Evolutionary conservation across 2,329 filamentous ascomycete species (phyloP), one percentile per base, ranked within the genome.

Genomic region (Reticulascus tulasneorum): DNA sequence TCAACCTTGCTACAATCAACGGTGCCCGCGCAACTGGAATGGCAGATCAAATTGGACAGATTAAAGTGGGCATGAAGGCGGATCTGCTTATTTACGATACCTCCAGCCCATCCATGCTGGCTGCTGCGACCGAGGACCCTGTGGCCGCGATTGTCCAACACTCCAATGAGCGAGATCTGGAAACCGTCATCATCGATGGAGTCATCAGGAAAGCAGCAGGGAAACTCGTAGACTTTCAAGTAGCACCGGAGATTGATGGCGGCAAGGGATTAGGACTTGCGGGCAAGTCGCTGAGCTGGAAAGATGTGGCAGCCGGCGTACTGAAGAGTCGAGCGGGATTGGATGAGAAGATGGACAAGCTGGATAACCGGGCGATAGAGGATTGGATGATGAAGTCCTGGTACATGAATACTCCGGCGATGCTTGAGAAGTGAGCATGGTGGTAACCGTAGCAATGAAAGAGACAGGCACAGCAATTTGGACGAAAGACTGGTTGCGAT

Each of bases 11-110:
- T 0, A 75, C 69, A 0, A 59, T 73, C n/a, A 52, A 56, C 2
- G 68, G 67, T 0, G 69, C 69, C 1, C 51, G 58, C 36, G 66
- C 67, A 1, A 50, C 63, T 4, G 57, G 63, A 2, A 56, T 71
- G 58, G 57, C 58, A 15, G 47, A 58, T 9, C 46, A 62, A 28
- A 54, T 72, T 17, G 71, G 70, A 0, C 63, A 58, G 13, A 54
- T 77, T 24, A 52, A 52, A n/a, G 63, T 61, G 10, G 69, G 69
- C 1, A 66, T 65, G 41, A 51, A 55, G 22, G 71, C 71, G 3
- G 72, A 75, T 49, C 40, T 77, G 1, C 55, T 71, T 4, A 54
- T 75, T 1, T 73, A 72, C 32, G 64, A 71, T 41, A 57, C 54
- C 6, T 6, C 7, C 2, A 33, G 25, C 15, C 21, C 35, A 1